Evolutionary conservation across 345 rosid species (phyloP), one percentile per base, ranked within the genome.

Genomic region (Kandelia obovata): DNA sequence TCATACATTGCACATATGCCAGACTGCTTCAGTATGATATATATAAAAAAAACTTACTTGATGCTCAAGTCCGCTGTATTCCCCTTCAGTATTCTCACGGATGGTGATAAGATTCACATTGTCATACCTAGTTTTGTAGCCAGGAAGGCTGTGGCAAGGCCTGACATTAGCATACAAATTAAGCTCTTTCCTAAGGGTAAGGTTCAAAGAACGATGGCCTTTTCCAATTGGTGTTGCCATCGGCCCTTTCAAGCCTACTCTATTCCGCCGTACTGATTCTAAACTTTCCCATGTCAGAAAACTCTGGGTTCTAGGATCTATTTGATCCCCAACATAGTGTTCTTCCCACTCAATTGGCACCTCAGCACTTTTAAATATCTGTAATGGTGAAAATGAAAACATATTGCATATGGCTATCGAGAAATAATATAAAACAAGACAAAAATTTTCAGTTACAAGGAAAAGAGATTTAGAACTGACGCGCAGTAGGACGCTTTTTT

Each of bases 161-260:
- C 99, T 86, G 39, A 96, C 98, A 76, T 96, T 92, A 73, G 99
- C 98, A 68, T 90, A 92, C 66, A 96, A 76, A 76, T 96, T 92
- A 70, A 96, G 92, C 62, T 96, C 99, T 80, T 96, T 96, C 87
- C 99, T 85, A 39, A 92, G 83, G 57, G 98, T 92, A 63, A 92
- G 81, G 58, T 92, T 96, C 88, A 96, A 76, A 59, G 99, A 96
- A 59, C 99, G 90, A 74, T 96, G 99, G 61, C 99, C 99, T 79
- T 96, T 96, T 53, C 99, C 99, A 73, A 96, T 92, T 21, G 99
- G 98, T 19, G 99, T 96, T 2, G 99, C 99, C 98, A 96, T 96
- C 53, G 99, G 98, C 35, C 99, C 99, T 88, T 96, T 96, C 82
- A 96, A 83, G 39, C 99, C 99, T 23, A 96, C 96, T 76, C 71